Base-by-base conservation (phyloP, 202 grass and related monocot species). In the Schoenoplectus triqueter region DNA sequence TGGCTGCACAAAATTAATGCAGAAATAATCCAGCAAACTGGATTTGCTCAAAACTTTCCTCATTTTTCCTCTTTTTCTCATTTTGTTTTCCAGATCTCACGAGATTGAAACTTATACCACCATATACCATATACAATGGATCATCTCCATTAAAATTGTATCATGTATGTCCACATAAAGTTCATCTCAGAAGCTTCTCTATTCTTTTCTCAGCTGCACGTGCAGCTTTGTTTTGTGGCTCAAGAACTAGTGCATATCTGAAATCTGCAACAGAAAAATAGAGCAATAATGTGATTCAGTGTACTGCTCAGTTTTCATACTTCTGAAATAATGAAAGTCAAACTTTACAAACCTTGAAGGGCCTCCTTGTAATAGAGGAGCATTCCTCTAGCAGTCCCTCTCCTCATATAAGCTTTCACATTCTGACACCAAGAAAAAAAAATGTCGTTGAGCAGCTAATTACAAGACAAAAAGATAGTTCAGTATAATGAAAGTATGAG, bases 281-380 rank as follows among this genome's bases (percentile, higher is more conserved):
- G 73, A 63, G 6, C 63, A 66, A 50, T 13, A 2, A 80, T 77
- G 59, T 7, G 5, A 48, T 70, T 56, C 39, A 61, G 18, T 61
- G 54, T 86, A 84, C 20, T 44, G 7, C 81, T 5, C 52, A 72
- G 20, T 80, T 60, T 81, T 31, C 10, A 7, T 52, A 83, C 41
- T 31, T 72, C 45, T 47, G 59, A 52, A 67, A 15, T 48, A 84
- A 71, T 31, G 31, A 15, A 46, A 81, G 71, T 50, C 19, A 87
- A 90, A 86, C 86, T 89, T 10, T 56, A 7, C 88, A n/a, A 57
- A 99, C 93, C 91, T 92, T 94, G 88, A 51, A 94, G 87, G 86
- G 96, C 96, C 95, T 94, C 96, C 86, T 92, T 91, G 82, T 94
- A 82, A 81, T 87, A 91, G 80, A 92, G 86, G 56, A 92, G 86